These are phyloP conservation scores for Ceratocystis papillata DNA, from an alignment of 2,329 filamentous ascomycete genomes.

Conservation along the genomic window DNA sequence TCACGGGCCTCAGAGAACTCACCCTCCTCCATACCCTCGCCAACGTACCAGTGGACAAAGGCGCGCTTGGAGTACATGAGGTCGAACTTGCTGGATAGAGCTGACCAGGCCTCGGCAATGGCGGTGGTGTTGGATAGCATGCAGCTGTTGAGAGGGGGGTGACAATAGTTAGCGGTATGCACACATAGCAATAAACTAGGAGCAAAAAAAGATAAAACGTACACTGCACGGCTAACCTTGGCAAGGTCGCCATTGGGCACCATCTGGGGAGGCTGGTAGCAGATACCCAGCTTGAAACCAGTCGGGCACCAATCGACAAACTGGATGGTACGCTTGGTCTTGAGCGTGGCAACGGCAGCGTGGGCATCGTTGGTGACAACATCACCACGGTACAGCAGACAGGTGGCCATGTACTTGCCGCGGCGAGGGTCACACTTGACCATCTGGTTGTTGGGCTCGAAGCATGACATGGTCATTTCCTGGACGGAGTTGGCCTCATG, in stretches of 20 bases:
- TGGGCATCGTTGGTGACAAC: conserved; percentile 95
- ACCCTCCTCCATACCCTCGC: conserved; percentile 99
- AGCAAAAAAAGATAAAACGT: conserved; percentile 38
- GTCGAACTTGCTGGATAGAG: conserved; percentile 95
- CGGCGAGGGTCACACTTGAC: conserved; percentile 98
- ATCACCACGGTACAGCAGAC: conserved; percentile 94
- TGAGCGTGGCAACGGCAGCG: conserved; percentile 83
- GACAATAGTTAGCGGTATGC: too few relatives aligned
- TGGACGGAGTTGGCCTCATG: conserved; percentile 97
- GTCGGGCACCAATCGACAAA: conserved; percentile 99
- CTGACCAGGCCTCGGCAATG: conserved; percentile 96
- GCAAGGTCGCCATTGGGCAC: conserved; percentile 95
- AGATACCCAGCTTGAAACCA: conserved; percentile 99
- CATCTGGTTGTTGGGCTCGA: conserved; percentile 99
- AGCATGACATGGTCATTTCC: conserved; percentile 98
- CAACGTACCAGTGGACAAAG: conserved; percentile 99
- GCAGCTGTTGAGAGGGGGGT: conserved; percentile 47
- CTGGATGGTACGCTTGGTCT: conserved; percentile 98
- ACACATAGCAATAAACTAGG: too few relatives aligned
- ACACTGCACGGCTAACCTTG: conserved; percentile 96
- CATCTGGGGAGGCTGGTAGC: conserved; percentile 76
- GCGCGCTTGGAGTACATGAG: conserved; percentile 99
- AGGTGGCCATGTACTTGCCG: conserved; percentile 99
- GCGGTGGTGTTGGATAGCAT: conserved; percentile 99
- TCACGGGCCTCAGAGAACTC: conserved; percentile 99